Percentiles rank a stretch among this genome's conserved stretches.
These are phyloP conservation scores for Pythium phragmitis DNA, from an alignment of 352 stramenopile genomes.

Conservation along the genomic window DNA sequence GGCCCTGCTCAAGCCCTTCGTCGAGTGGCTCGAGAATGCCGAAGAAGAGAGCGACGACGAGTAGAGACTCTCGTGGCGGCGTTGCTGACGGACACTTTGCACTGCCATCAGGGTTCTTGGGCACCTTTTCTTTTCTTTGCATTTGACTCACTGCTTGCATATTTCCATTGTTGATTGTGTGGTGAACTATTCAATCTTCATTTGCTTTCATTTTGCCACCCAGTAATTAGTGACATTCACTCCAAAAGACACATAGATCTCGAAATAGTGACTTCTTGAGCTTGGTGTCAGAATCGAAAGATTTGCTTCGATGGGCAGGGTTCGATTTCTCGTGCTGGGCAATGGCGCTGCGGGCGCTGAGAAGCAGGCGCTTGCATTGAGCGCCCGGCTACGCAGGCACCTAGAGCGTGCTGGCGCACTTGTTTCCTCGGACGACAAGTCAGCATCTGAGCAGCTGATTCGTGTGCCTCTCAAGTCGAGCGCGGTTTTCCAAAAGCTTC, in stretches of 20 bases:
- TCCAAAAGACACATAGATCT: not conserved
- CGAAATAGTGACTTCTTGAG: conserved; percentile 4
- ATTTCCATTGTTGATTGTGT: conserved; percentile 3
- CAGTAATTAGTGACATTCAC: not conserved
- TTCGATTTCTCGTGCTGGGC: conserved; percentile 59
- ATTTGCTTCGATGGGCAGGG: not conserved
- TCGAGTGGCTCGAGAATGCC: conserved; percentile 97
- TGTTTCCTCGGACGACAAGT: not conserved
- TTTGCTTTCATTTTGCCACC: not conserved
- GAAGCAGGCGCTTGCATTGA: conserved; percentile 71
- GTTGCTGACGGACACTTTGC: not conserved
- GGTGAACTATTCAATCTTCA: conserved; percentile 14
- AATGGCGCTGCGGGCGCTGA: conserved; percentile 73
- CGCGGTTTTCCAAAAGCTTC: conserved; percentile 30
- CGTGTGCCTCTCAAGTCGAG: conserved; percentile 33
- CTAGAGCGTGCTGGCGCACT: conserved; percentile 16
- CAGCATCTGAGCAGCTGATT: conserved; percentile 27
- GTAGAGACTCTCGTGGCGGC: conserved; percentile 24
- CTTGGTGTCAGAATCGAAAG: not conserved
- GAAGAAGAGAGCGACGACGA: conserved; percentile 89
- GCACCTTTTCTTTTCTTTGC: not conserved
- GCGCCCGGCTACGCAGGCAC: conserved; percentile 30
- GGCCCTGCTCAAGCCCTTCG: conserved; percentile 90
- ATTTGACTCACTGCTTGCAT: conserved; percentile 6
- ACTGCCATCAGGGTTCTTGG: too few species aligned